Conservation (phyloP, 2,329 filamentous ascomycete species). For the Fusarium vanettenii region DNA sequence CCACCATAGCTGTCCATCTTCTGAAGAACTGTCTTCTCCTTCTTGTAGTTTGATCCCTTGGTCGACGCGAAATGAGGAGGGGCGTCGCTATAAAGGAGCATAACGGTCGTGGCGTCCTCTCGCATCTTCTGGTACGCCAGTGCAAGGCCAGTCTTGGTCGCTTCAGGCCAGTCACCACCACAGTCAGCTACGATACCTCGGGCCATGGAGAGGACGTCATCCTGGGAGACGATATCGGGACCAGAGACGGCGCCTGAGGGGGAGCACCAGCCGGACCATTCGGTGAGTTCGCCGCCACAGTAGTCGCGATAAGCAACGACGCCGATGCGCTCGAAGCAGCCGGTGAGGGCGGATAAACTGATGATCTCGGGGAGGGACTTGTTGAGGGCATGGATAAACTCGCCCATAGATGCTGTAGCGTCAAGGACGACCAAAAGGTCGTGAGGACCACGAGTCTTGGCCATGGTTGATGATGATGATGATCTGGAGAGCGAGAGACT, state of each 20-base stretch:
- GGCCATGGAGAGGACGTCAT: conserved; percentile 51
- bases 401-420: conserved; percentile 58
- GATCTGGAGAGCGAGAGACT: not conserved
- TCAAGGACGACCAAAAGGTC: conserved; percentile 61
- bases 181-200: conserved; percentile 45
- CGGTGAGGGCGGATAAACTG: conserved; percentile 59
- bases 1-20: conserved; percentile 44
- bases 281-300: conserved; percentile 47
- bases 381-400: conserved; percentile 57
- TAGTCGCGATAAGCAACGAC: conserved; percentile 65
- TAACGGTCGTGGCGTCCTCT: conserved; percentile 59
- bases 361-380: conserved; percentile 63
- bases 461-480: conserved; percentile 25
- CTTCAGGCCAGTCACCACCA: conserved; percentile 60
- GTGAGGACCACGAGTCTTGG: conserved; percentile 42
- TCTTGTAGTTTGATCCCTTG: conserved; percentile 43
- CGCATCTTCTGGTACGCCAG: conserved; percentile 60
- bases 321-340: conserved; percentile 62
- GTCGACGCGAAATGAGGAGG: conserved; percentile 55
- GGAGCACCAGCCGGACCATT: conserved; percentile 63
- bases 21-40: conserved; percentile 42
- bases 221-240: conserved; percentile 43
- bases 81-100: conserved; percentile 61
- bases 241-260: conserved; percentile 28
- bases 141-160: conserved; percentile 61